Base-by-base conservation (phyloP, 2,329 filamentous ascomycete species). In the Venturia aucupariae region DNA sequence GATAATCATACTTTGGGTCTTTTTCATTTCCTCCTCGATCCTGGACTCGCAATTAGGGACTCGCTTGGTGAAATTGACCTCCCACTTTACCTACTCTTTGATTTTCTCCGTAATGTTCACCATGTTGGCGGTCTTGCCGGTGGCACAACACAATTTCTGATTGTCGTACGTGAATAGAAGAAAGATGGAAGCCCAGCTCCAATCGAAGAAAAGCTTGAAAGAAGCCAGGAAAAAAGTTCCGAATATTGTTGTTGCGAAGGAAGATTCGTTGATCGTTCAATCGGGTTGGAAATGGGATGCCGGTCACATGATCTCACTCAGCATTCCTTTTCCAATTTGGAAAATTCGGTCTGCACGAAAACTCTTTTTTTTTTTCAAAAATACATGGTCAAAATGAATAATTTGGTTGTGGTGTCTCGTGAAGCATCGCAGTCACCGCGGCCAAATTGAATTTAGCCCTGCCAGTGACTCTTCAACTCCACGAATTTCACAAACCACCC, bases 81-180 rank as follows among this genome's bases (percentile, higher is more conserved):
- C 24, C 17, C n/a, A 30, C 60, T 22, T 11, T 15, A 75, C 87
- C 73, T 79, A 96, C 93, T 97, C 94, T 84, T 99, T 99, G 81
- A 99, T 99, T 84, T 96, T 97, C 64, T 99, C 95, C 69, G 94
- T 97, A 70, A 99, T 99, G 81, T 97, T 97, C 78, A 97, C 94
- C 94, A 99, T 99, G 72, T 73, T 79, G 39, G n/a, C 55, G 62
- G 42, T 15, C 24, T 62, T n/a, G n/a, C 59, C 30, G 24, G 6
- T 32, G 38, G 38, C 38, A 30, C 38, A 42, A n/a, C 24, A 38
- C 35, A n/a, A 41, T 5, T 38, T 27, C 41, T 30, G n/a, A 17
- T n/a, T 60, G 35, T 60, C 19, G n/a, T n/a, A 24, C 15, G 35
- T 19, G 15, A 27, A 15, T 10, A 44, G 22, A 42, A 42, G 22